Base-by-base conservation (phyloP, 2,329 filamentous ascomycete species). In the Apiospora rasikravindrae region DNA sequence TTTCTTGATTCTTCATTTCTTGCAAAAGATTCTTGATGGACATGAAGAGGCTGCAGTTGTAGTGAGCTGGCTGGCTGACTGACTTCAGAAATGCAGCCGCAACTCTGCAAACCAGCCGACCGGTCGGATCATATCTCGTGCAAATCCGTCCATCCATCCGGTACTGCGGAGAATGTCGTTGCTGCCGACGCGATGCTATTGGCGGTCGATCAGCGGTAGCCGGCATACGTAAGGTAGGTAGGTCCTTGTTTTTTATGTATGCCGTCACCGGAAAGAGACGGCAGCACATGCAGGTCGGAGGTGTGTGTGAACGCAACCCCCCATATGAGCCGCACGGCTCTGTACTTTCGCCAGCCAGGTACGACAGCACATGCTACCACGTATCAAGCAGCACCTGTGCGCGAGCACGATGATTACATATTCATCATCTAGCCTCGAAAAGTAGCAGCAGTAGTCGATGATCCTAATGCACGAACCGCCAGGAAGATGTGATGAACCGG, bases 211-310 rank as follows among this genome's bases (percentile, higher is more conserved):
- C 26, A 19, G 22, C 29, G 57, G 57, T 1, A n/a, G 57, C 22
- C 57, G 57, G 19, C 33, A n/a, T 64, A 40, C 33, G 11, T 40
- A 64, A 40, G 19, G 11, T 40, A 64, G 14, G 14, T 45, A 49
- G 11, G 14, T 45, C 13, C 24, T 42, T 42, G 8, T 42, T 33
- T 26, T 29, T 8, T 33, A 57, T 57, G 51, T 19, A 64, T 14
- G 57, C 57, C 33, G 57, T 64, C 57, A 14, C 57, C 57, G 33
- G 33, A 64, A 40, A 19, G 33, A 22, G 57, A 22, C 57, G 33
- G 57, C 57, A 33, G 57, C 57, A 64, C 24, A 40, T 64, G 57
- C 57, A 64, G 57, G 57, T 24, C 57, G 57, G 57, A 61, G 57
- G 57, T 40, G 33, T 64, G 57, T 14, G 33, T 37, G 33, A 40